Percentiles rank a stretch among this genome's conserved stretches.
Evolutionary conservation across 1,284 basidiomycete species (phyloP).

Genomic region (Tetrapyrgos nigripes): DNA sequence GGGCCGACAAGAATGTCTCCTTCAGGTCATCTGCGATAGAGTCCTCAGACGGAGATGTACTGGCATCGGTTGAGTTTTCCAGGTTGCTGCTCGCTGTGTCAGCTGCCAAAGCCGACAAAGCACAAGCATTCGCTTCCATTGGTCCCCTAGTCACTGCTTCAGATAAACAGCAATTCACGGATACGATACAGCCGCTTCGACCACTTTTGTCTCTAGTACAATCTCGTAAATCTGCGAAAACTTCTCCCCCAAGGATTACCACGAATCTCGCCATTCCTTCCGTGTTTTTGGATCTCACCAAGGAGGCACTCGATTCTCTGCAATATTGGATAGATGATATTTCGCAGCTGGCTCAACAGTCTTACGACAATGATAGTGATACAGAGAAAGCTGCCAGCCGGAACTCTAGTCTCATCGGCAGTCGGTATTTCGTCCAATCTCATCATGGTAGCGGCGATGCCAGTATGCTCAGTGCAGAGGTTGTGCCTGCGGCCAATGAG

Average conservation of each 20-base stretch:
- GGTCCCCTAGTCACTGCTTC: conserved; percentile 30
- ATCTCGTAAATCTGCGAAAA: conserved; percentile 26
- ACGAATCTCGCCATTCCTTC: conserved; percentile 69
- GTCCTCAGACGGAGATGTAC: conserved; percentile 26
- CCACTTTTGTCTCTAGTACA: conserved; percentile 42
- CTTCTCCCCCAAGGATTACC: conserved; percentile 28
- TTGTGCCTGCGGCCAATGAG: conserved; percentile 40
- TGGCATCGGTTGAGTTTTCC: conserved; percentile 47
- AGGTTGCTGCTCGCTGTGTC: conserved; percentile 58
- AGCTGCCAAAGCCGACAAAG: conserved; percentile 36
- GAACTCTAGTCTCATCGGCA: conserved; percentile 81
- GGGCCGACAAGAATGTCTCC: conserved; percentile 41
- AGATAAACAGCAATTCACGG: conserved; percentile 3
- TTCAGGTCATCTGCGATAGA: conserved; percentile 35
- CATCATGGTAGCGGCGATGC: conserved; percentile 52
- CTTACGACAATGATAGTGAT: conserved; percentile 33
- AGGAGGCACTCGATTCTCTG: conserved; percentile 72
- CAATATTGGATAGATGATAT: conserved; percentile 90
- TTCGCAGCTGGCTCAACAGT: conserved; percentile 66
- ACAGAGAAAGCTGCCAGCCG: conserved; percentile 48
- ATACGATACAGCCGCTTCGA: conserved; percentile 23
- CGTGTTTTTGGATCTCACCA: conserved; percentile 66
- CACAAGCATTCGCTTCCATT: conserved; percentile 40
- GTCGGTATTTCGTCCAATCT: conserved; percentile 77
- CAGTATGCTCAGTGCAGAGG: conserved; percentile 36